Evolutionary conservation across 2,329 filamentous ascomycete species (phyloP).

Genomic region (Alternaria arbusti): DNA sequence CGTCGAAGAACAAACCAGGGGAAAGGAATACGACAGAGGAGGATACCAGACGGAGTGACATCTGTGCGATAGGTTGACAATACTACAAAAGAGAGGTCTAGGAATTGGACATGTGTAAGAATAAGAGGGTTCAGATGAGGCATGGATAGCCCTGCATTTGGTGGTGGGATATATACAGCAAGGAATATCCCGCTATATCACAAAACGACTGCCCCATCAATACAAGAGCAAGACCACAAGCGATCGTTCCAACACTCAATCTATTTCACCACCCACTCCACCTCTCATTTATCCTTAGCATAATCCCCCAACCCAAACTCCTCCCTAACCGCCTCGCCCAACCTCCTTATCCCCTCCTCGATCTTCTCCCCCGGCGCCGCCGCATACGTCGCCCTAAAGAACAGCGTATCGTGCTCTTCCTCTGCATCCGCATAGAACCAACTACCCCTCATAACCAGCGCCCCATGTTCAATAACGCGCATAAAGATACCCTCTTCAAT

Average conservation of each 20-base stretch:
- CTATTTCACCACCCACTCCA: not conserved
- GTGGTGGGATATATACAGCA: not conserved
- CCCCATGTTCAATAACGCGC: conserved; percentile 74
- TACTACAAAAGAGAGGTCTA: not conserved
- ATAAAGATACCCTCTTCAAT: conserved; percentile 90
- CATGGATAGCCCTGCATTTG: not conserved
- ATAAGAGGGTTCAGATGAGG: not conserved
- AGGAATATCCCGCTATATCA: not conserved
- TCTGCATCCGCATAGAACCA: conserved; percentile 86
- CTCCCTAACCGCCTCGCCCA: conserved; percentile 75
- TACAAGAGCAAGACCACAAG: conserved; percentile 1
- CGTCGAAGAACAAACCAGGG: not conserved
- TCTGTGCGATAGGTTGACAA: not conserved
- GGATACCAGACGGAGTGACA: not conserved
- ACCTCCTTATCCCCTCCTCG: conserved; percentile 61
- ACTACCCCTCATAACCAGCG: conserved; percentile 81
- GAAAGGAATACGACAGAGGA: not conserved
- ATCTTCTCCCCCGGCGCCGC: conserved; percentile 67
- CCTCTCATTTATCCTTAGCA: conserved; percentile 4
- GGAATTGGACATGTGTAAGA: not conserved
- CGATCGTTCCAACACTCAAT: not conserved
- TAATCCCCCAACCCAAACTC: conserved; percentile 58
- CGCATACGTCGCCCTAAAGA: conserved; percentile 90
- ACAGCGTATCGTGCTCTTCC: conserved; percentile 67
- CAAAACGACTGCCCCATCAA: not conserved